Conservation (phyloP, 768 basidiomycete species). For the Melanogaster broomeanus region DNA sequence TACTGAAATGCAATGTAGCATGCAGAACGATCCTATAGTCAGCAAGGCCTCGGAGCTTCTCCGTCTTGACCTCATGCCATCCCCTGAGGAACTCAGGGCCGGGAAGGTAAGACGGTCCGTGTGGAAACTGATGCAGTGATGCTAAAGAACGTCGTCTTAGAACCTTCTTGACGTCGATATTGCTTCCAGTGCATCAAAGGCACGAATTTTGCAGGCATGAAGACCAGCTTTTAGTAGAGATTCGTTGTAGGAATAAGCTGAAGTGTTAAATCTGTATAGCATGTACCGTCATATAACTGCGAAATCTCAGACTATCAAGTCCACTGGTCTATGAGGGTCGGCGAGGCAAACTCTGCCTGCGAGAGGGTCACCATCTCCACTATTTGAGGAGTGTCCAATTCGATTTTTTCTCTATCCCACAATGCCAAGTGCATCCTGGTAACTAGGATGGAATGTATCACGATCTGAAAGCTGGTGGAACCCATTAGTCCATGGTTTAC, state of each 20-base stretch:
- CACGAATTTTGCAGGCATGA: not conserved
- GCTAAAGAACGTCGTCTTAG: slow-evolving; percentile 12
- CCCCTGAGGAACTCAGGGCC: slow-evolving; percentile 65
- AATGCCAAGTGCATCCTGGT: slow-evolving; percentile 5
- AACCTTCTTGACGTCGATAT: slow-evolving; percentile 33
- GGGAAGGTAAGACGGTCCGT: slow-evolving; percentile 58
- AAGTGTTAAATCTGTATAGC: not conserved
- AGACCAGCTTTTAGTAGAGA: not conserved
- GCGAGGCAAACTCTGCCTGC: not conserved
- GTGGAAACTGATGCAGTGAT: not conserved
- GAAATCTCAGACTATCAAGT: not conserved
- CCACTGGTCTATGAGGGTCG: not conserved
- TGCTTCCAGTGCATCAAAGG: slow-evolving; percentile 5
- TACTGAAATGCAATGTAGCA: slow-evolving; percentile 40
- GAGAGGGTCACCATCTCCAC: not conserved
- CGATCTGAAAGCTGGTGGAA: slow-evolving; percentile 1
- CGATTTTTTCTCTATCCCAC: not conserved
- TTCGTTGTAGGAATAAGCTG: not conserved
- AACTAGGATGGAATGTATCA: slow-evolving; percentile 3
- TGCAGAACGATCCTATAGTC: slow-evolving; percentile 83
- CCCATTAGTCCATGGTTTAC: not conserved
- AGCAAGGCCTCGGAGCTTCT: slow-evolving; percentile 78
- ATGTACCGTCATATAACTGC: not conserved
- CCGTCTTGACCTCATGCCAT: slow-evolving; percentile 79
- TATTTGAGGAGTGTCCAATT: not conserved